These are phyloP conservation scores for Hypoxylon intermedium DNA, from an alignment of 495 filamentous ascomycete species.

Conservation along the genomic window DNA sequence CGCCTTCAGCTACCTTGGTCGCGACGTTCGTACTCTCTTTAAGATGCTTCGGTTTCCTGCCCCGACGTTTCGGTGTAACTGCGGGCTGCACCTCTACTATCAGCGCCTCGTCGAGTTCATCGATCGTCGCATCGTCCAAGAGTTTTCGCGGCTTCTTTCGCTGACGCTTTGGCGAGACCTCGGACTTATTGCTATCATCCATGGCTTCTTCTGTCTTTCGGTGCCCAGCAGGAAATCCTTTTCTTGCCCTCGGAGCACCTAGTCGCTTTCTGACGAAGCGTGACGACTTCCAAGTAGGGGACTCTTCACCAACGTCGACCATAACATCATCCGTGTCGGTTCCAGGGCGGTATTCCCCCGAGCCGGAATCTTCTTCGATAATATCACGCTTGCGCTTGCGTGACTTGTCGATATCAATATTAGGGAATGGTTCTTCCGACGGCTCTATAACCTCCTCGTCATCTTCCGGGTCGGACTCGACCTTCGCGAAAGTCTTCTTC, in stretches of 20 bases:
- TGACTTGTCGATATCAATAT: slow-evolving; percentile 20
- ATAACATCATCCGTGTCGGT: slow-evolving; percentile 34
- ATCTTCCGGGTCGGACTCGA: slow-evolving; percentile 38
- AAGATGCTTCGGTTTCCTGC: slow-evolving; percentile 39
- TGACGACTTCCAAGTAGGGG: slow-evolving; percentile 12
- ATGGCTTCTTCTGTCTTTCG: slow-evolving; percentile 4
- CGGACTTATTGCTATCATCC: slow-evolving; percentile 17
- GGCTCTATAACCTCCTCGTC: slow-evolving; percentile 32
- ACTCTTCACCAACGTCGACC: slow-evolving; percentile 15
- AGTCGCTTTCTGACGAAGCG: slow-evolving; percentile 33
- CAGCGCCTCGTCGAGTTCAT: slow-evolving; percentile 24
- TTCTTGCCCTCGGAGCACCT: slow-evolving; percentile 28
- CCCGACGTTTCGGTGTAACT: slow-evolving; percentile 31
- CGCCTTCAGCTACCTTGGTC: slow-evolving; percentile 4
- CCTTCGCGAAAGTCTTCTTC: slow-evolving; percentile 37
- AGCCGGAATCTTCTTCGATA: slow-evolving; percentile 23
- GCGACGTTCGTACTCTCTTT: slow-evolving; percentile 13
- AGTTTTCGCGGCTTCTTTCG: slow-evolving; percentile 29
- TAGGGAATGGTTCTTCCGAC: slow-evolving; percentile 31
- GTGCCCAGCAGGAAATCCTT: slow-evolving; percentile 16
- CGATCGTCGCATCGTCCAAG: slow-evolving; percentile 26
- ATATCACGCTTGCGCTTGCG: slow-evolving; percentile 36
- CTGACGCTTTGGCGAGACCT: slow-evolving; percentile 25
- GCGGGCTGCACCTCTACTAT: slow-evolving; percentile 13
- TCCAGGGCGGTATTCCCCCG: slow-evolving; percentile 35